phyloP scores from a whole-genome alignment of 2,329 filamentous ascomycete species.

The Fusarium abutilonis region DNA sequence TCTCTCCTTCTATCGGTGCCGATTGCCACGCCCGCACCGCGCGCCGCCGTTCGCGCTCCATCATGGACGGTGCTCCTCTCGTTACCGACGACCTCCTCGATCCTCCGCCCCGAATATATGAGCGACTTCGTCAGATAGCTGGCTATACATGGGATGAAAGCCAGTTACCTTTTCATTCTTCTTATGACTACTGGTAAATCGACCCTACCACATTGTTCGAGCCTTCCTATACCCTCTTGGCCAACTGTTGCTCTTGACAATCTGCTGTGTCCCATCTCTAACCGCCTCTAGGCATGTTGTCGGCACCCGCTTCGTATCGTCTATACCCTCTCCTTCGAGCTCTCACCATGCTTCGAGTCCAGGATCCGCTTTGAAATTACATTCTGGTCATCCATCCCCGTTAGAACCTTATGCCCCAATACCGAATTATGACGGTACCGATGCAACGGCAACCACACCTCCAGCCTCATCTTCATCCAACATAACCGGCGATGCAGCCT shows the following conservation, averaged over 20 bases:
- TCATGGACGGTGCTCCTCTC: constrained; percentile 63
- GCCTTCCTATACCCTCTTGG: not conserved
- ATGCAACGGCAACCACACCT: constrained; percentile 54
- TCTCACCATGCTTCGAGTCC: constrained; percentile 58
- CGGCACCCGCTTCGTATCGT: constrained; percentile 68
- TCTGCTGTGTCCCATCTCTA: constrained; percentile 13
- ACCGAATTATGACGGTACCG: constrained; percentile 50
- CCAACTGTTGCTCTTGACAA: not conserved
- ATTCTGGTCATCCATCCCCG: constrained; percentile 56
- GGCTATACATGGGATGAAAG: constrained; percentile 82
- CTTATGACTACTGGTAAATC: constrained; percentile 86
- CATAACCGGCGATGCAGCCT: constrained; percentile 58
- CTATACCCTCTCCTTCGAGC: constrained; percentile 59
- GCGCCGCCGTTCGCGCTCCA: constrained; percentile 46
- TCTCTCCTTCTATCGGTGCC: constrained; percentile 29
- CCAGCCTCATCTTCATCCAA: constrained; percentile 48
- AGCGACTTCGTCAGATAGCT: constrained; percentile 76
- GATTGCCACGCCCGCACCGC: constrained; percentile 37
- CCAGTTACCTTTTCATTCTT: constrained; percentile 66
- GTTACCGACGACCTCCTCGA: constrained; percentile 66
- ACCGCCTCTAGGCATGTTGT: constrained; percentile 67
- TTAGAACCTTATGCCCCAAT: constrained; percentile 53
- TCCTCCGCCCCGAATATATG: constrained; percentile 74
- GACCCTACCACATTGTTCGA: not conserved
- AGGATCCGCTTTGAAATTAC: constrained; percentile 54